Base-by-base conservation (phyloP, 108 stramenopile genomes). In the Cyclotella distinguenda region DNA sequence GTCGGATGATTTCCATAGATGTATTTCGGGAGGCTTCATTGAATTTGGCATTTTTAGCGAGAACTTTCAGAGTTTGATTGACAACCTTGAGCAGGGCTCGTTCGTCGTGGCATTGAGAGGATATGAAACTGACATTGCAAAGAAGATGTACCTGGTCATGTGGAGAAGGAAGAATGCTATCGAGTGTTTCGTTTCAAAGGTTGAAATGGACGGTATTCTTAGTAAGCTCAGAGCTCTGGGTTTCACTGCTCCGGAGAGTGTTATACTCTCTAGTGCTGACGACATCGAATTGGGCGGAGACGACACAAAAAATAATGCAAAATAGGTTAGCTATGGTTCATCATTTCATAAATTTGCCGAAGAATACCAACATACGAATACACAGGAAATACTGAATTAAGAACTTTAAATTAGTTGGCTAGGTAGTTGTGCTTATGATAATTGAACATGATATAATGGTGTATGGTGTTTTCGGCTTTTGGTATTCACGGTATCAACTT, bases 21-120 rank as follows among this genome's bases (percentile, higher is more conserved):
- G 92, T 58, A 57, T 88, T 51, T 50, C 79, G 18, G 39, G 49
- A 15, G 77, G 79, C 15, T 51, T 64, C 63, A 78, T 79, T 47
- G 57, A 54, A 7, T 59, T 85, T 46, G 67, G 72, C 18, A 60
- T 39, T 18, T 93, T 87, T 49, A 84, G 84, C 22, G 69, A 79
- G 13, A 34, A 64, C 0, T 85, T 90, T 51, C 72, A 72, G 15
- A 57, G 65, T 5, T 50, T 71, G 26, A 56, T 86, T 0, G 44
- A 64, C 12, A 79, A 57, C 6, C 38, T 90, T 15, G 30, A 59
- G 5, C 61, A 85, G 13, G 92, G 92, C n/a, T 87, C 89, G 8
- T 90, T 93, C 55, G 79, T 90, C 19, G 83, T 93, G 30, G 57
- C 63, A 32, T 56, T 90, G 50, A 72, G 87, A n/a, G 89, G 89